Conservation (phyloP, 179 eudicot genomes). For the Spergularia azorica region DNA sequence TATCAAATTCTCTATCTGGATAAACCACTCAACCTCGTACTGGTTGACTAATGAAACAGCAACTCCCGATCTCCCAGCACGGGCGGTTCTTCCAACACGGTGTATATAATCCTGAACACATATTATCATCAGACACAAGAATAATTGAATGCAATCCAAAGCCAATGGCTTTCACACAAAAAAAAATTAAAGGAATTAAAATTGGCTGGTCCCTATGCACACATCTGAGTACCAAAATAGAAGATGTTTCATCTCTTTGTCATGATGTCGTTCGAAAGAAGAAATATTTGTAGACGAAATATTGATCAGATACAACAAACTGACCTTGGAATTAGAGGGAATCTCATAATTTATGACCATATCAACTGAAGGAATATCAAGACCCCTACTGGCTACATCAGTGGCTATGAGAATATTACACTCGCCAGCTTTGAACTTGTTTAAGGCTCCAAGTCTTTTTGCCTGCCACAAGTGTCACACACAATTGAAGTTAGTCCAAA, state of each 20-base stretch:
- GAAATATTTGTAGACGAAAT: not conserved
- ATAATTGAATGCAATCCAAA: not conserved
- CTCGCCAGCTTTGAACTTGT: slow-evolving; percentile 81
- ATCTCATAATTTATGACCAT: slow-evolving; percentile 90
- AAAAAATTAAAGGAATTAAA: slow-evolving; percentile 40
- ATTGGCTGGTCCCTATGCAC: slow-evolving; percentile 16
- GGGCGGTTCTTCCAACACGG: slow-evolving; percentile 98
- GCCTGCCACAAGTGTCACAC: slow-evolving; percentile 38
- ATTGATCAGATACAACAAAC: slow-evolving; percentile 1
- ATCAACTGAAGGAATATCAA: slow-evolving; percentile 86
- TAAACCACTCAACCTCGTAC: slow-evolving; percentile 73
- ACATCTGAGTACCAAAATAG: not conserved
- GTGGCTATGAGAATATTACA: slow-evolving; percentile 81
- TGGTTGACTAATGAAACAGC: slow-evolving; percentile 83
- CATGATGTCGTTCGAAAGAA: not conserved
- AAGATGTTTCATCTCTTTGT: not conserved
- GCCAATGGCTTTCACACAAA: not conserved
- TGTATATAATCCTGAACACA: slow-evolving; percentile 78
- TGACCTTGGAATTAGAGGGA: slow-evolving; percentile 59
- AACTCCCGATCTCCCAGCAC: slow-evolving; percentile 93
- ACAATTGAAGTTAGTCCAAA: not conserved
- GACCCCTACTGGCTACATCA: slow-evolving; percentile 94
- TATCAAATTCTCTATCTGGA: slow-evolving; percentile 79
- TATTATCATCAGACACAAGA: slow-evolving; percentile 5
- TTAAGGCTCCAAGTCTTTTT: slow-evolving; percentile 81